A percentile compares a stretch with the other conserved stretches of the same genome.
These are phyloP conservation scores for Tetrapyrgos nigripes DNA, from an alignment of 1,284 basidiomycete genomes.

Conservation along the genomic window DNA sequence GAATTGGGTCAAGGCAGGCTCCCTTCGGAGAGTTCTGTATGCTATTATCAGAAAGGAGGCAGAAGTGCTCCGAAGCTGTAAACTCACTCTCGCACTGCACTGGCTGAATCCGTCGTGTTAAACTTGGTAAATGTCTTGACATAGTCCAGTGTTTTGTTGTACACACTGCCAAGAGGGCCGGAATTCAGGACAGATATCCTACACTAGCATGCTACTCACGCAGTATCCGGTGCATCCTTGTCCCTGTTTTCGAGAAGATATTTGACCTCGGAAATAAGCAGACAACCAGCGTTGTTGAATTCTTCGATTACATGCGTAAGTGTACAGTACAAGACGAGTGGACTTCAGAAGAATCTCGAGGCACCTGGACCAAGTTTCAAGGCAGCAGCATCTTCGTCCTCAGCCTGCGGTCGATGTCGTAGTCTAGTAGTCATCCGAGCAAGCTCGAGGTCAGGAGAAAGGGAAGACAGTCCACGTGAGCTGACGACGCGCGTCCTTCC, in stretches of 20 bases:
- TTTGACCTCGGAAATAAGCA: constrained; percentile 92
- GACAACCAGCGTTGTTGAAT: constrained; percentile 90
- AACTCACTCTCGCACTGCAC: constrained; percentile 87
- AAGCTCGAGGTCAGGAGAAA: too few species aligned
- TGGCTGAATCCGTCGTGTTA: constrained; percentile 85
- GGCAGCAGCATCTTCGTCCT: constrained; percentile 76
- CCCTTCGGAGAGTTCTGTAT: constrained; percentile 73
- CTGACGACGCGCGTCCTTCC: constrained; percentile 47
- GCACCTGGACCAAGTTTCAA: constrained; percentile 71
- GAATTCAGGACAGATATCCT: neutral
- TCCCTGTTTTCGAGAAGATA: constrained; percentile 87
- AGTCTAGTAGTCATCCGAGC: constrained; percentile 46
- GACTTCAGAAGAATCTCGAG: constrained; percentile 10
- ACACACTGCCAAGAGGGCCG: constrained; percentile 62
- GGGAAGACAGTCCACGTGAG: neutral
- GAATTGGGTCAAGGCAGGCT: constrained; percentile 83
- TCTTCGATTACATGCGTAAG: constrained; percentile 50
- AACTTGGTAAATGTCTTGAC: constrained; percentile 92
- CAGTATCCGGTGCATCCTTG: constrained; percentile 83
- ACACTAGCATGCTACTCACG: constrained; percentile 52
- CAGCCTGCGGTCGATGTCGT: constrained; percentile 53
- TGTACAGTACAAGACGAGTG: neutral
- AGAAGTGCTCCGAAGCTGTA: neutral
- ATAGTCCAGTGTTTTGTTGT: constrained; percentile 92
- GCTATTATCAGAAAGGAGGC: neutral